phyloP scores from a whole-genome alignment of 2,329 filamentous ascomycete genomes.

The Aspergillus sp. region DNA sequence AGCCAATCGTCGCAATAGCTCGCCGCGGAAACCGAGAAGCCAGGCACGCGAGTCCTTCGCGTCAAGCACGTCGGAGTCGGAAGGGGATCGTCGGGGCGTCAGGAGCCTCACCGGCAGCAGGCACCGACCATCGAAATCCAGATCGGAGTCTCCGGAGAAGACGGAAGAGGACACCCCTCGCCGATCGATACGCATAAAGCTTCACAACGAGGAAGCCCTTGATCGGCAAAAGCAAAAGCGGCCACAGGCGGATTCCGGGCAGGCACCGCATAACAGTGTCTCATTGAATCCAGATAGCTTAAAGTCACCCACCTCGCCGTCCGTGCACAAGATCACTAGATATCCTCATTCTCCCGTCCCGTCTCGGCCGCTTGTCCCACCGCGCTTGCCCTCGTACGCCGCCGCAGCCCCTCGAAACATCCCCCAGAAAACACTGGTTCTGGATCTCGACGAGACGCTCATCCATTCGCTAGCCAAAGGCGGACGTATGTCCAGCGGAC shows the following conservation, averaged over 20 bases:
- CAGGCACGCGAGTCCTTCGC: slow-evolving; percentile 37
- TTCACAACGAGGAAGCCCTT: slow-evolving; percentile 67
- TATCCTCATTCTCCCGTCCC: slow-evolving; percentile 87
- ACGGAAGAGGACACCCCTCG: slow-evolving; percentile 59
- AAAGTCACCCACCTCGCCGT: slow-evolving; percentile 86
- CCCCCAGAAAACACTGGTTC: slow-evolving; percentile 82
- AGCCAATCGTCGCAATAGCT: slow-evolving; percentile 20
- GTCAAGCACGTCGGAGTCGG: slow-evolving; percentile 47
- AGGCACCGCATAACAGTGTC: slow-evolving; percentile 15
- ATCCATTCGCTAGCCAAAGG: slow-evolving; percentile 98
- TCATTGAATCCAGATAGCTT: slow-evolving; percentile 65
- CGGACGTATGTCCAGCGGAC: slow-evolving; percentile 86
- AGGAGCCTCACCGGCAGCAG: slow-evolving; percentile 16
- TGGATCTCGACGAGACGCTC: slow-evolving; percentile 92
- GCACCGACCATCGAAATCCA: slow-evolving; percentile 15
- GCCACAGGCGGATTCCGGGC: slow-evolving; percentile 21
- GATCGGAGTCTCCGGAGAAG: slow-evolving; percentile 12
- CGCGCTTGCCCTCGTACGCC: slow-evolving; percentile 80
- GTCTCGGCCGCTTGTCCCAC: slow-evolving; percentile 79
- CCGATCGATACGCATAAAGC: slow-evolving; percentile 81
- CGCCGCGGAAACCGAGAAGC: slow-evolving; percentile 22
- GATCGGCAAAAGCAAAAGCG: slow-evolving; percentile 53
- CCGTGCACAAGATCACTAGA: slow-evolving; percentile 61
- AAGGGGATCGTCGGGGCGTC: slow-evolving; percentile 32
- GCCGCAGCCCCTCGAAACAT: slow-evolving; percentile 43